Evolutionary conservation across 2,329 filamentous ascomycete species (phyloP).

Genomic region (Aspergillus arachidicola): DNA sequence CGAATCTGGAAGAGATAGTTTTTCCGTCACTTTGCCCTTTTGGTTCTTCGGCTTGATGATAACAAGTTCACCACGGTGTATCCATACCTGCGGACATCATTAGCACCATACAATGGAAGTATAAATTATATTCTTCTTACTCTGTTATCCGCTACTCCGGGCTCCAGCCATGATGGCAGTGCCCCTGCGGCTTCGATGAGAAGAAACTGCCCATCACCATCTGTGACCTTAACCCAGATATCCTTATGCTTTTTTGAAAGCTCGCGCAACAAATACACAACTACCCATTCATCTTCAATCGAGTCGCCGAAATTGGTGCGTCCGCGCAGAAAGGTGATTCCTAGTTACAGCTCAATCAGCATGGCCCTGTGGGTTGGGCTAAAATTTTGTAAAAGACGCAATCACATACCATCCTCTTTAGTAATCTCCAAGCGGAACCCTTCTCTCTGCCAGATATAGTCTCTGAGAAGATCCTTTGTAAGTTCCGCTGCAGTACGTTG

Average conservation of each 20-base stretch:
- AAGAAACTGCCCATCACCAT: conserved; percentile 93
- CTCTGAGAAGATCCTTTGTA: conserved; percentile 67
- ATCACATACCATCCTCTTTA: conserved; percentile 61
- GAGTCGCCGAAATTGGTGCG: conserved; percentile 89
- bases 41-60: conserved; percentile 66
- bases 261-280: conserved; percentile 85
- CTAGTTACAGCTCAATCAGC: conserved; percentile 29
- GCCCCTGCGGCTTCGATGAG: conserved; percentile 90
- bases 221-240: conserved; percentile 80
- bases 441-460: conserved; percentile 96
- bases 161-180: conserved; percentile 86
- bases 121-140: conserved; percentile 33
- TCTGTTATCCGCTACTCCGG: conserved; percentile 83
- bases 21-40: conserved; percentile 39
- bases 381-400: conserved; percentile 7
- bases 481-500: conserved; percentile 69
- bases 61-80: conserved; percentile 73
- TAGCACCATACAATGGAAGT: neutral
- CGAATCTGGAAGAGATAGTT: conserved; percentile 67
- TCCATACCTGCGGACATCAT: conserved; percentile 66
- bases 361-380: neutral
- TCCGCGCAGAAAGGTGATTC: conserved; percentile 67
- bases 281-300: conserved; percentile 95
- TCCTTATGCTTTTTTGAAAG: conserved; percentile 72
- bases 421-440: conserved; percentile 68